These are phyloP conservation scores for Conringia planisiliqua DNA, from an alignment of 345 rosid genomes.

Conservation along the genomic window DNA sequence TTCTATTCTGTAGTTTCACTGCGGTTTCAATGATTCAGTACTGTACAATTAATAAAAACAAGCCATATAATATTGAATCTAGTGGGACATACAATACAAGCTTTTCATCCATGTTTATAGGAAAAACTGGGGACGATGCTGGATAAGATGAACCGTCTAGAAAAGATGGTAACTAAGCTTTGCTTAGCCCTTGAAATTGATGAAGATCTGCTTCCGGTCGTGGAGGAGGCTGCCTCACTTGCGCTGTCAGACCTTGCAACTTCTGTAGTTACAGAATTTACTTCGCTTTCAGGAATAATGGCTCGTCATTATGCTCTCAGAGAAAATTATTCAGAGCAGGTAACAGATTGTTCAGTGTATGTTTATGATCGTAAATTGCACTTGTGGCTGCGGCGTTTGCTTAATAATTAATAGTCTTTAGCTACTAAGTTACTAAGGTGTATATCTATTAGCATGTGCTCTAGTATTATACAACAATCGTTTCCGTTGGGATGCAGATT, in stretches of 20 bases:
- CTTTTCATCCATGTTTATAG: constrained; percentile 35
- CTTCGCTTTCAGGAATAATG: constrained; percentile 91
- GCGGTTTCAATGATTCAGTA: not conserved
- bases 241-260: constrained; percentile 97
- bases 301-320: constrained; percentile 93
- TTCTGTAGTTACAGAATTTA: constrained; percentile 88
- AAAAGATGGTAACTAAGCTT: constrained; percentile 53
- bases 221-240: constrained; percentile 82
- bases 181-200: constrained; percentile 47
- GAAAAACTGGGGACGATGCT: constrained; percentile 96
- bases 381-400: too few relatives aligned
- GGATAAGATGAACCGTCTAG: constrained; percentile 72
- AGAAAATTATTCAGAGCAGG: constrained; percentile 90
- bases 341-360: constrained; percentile 27
- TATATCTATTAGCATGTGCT: not conserved
- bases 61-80: not conserved
- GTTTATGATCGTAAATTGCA: too few relatives aligned
- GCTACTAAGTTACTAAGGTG: constrained; percentile 1
- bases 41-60: constrained; percentile 5
- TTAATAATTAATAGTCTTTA: not conserved
- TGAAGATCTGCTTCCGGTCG: constrained; percentile 49
- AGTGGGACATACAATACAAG: not conserved
- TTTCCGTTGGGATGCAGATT: constrained; percentile 45
- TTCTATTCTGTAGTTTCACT: not conserved
- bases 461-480: not conserved